phyloP scores from a whole-genome alignment of 2,329 filamentous ascomycete species.

The Tolypocladium cylindrosporum region DNA sequence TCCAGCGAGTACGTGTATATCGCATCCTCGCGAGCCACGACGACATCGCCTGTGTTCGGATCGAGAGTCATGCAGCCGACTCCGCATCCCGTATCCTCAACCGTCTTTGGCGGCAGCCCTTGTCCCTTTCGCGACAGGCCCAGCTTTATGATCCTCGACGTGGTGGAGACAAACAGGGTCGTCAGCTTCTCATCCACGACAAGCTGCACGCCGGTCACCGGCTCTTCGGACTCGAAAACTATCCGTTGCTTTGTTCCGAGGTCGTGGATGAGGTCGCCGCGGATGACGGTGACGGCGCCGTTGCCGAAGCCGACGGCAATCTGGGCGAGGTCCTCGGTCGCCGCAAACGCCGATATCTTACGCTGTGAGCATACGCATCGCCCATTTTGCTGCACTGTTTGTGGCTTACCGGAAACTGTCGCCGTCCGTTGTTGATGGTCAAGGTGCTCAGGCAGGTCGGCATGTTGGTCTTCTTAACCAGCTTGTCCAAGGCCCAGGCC shows the following conservation, averaged over 20 bases:
- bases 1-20: constrained; percentile 87
- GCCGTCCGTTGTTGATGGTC: constrained; percentile 77
- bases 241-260: constrained; percentile 88
- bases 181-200: constrained; percentile 50
- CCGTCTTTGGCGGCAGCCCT: constrained; percentile 74
- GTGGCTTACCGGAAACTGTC: constrained; percentile 71
- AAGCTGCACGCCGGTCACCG: constrained; percentile 84
- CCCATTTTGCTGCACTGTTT: too few relatives aligned
- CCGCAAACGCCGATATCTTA: constrained; percentile 78
- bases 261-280: constrained; percentile 91
- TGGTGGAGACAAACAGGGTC: constrained; percentile 87
- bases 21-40: constrained; percentile 90
- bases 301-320: constrained; percentile 94
- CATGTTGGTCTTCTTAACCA: constrained; percentile 84
- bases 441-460: constrained; percentile 83
- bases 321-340: constrained; percentile 81
- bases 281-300: constrained; percentile 83
- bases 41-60: constrained; percentile 66
- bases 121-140: constrained; percentile 82
- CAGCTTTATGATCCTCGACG: constrained; percentile 75
- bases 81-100: constrained; percentile 83
- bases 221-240: constrained; percentile 94
- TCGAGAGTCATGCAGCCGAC: constrained; percentile 94
- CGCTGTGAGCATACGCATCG: not conserved
- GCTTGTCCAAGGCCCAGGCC: constrained; percentile 94